A percentile compares a stretch with the other conserved stretches of the same genome.
phyloP scores from a whole-genome alignment of 2,329 filamentous ascomycete species.

The Endoconidiophora polonica region DNA sequence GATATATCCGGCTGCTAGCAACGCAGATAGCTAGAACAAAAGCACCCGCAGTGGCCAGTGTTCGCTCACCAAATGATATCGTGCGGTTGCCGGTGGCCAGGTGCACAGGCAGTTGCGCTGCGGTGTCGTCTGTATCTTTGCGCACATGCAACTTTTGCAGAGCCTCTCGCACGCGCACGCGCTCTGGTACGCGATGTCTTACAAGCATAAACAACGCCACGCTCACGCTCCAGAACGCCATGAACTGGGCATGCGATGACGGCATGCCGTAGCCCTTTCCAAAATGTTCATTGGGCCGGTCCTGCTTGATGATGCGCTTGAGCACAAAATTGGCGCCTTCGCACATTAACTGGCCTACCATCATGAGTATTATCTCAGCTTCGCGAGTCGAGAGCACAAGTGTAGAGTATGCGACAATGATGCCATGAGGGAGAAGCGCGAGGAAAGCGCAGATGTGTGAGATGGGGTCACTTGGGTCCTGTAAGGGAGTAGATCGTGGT shows the following conservation, averaged over 20 bases:
- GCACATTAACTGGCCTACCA: conserved; percentile 78
- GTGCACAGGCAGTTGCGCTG: background rate
- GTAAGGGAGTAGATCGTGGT: background rate
- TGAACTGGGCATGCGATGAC: conserved; percentile 83
- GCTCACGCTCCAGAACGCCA: conserved; percentile 77
- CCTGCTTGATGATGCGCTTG: conserved; percentile 84
- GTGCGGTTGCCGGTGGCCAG: conserved; percentile 20
- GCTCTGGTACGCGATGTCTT: conserved; percentile 38
- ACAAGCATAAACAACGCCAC: conserved; percentile 71
- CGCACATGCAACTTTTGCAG: background rate
- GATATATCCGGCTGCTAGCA: conserved; percentile 69
- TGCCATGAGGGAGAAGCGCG: conserved; percentile 78
- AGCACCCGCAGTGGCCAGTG: conserved; percentile 35
- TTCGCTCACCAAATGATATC: conserved; percentile 44
- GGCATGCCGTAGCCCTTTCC: conserved; percentile 98
- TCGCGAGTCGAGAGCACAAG: conserved; percentile 85
- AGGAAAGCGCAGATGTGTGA: conserved; percentile 88
- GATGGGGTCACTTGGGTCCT: conserved; percentile 74
- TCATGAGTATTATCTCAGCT: conserved; percentile 75
- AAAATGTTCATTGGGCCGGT: conserved; percentile 66
- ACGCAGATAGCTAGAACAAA: conserved; percentile 49
- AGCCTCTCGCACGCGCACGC: conserved; percentile 21
- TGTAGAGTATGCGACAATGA: conserved; percentile 79
- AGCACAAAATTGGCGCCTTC: conserved; percentile 80
- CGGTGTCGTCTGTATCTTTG: conserved; percentile 15